Conservation (phyloP, 2,329 filamentous ascomycete genomes). For the Ophidiomyces ophidiicola region DNA sequence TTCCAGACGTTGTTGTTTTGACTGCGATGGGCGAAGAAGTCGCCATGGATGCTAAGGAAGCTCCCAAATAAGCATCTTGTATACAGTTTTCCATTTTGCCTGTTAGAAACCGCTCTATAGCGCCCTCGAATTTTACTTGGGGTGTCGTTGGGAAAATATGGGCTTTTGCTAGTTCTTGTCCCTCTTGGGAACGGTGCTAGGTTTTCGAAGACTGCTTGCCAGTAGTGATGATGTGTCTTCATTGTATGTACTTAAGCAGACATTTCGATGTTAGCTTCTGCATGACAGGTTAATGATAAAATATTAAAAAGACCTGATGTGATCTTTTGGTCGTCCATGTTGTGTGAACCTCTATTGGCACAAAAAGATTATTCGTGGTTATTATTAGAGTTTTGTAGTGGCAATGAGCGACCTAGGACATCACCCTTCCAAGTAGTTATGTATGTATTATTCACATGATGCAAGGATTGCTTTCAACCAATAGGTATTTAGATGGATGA, state of each 20-base stretch:
- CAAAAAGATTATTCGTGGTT: not conserved
- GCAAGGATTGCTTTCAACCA: not conserved
- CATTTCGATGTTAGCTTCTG: constrained; percentile 7
- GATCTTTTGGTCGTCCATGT: constrained; percentile 4
- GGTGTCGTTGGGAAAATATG: constrained; percentile 1
- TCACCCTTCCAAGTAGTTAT: not conserved
- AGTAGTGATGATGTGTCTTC: constrained; percentile 3
- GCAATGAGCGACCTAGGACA: constrained; percentile 5
- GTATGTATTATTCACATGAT: not conserved
- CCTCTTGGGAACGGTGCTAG: constrained; percentile 8
- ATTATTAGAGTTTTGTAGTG: constrained; percentile 4
- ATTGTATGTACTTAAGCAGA: constrained; percentile 8
- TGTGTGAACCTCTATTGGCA: not conserved
- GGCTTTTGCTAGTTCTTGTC: constrained; percentile 6
- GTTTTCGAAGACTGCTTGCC: constrained; percentile 4
- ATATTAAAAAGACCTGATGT: constrained; percentile 7
- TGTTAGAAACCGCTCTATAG: constrained; percentile 3
- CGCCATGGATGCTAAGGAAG: constrained; percentile 89
- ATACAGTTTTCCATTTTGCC: not conserved
- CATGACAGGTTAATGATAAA: constrained; percentile 11
- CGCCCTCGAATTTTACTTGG: not conserved
- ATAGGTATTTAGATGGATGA: constrained; percentile 28
- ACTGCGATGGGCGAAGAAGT: constrained; percentile 93
- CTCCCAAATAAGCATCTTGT: constrained; percentile 36
- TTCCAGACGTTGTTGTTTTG: constrained; percentile 76